phyloP scores from a whole-genome alignment of 768 basidiomycete genomes.

The Wakefieldia striispora region DNA sequence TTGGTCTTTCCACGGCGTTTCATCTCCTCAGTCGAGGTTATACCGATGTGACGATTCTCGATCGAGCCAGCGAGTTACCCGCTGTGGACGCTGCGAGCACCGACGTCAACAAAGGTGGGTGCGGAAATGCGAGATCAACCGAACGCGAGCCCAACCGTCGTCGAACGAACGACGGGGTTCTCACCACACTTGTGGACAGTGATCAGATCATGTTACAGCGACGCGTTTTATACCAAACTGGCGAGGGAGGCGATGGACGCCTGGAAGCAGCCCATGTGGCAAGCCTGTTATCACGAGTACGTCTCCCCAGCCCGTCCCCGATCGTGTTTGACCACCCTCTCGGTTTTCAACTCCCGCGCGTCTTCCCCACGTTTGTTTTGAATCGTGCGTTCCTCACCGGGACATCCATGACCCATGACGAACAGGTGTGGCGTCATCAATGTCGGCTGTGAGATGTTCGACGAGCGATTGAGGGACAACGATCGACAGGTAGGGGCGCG shows the following conservation, averaged over 20 bases:
- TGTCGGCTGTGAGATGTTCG: slow-evolving; percentile 37
- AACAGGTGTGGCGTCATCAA: slow-evolving; percentile 28
- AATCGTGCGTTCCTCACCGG: neutral
- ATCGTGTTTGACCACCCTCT: too few relatives aligned
- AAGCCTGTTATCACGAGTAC: slow-evolving; percentile 81
- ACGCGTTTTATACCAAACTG: slow-evolving; percentile 65
- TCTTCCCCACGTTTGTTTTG: too few relatives aligned
- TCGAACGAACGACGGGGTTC: neutral
- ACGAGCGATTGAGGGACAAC: slow-evolving; percentile 57
- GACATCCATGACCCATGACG: neutral
- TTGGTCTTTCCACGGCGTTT: slow-evolving; percentile 84
- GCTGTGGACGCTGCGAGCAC: slow-evolving; percentile 79
- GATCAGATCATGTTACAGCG: slow-evolving; percentile 71
- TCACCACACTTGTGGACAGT: slow-evolving; percentile 40
- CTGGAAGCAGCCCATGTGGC: slow-evolving; percentile 75
- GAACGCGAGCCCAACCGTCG: too few relatives aligned
- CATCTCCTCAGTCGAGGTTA: slow-evolving; percentile 73
- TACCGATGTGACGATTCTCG: slow-evolving; percentile 69
- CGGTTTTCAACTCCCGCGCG: too few relatives aligned
- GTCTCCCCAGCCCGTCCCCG: neutral
- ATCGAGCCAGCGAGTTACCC: slow-evolving; percentile 65
- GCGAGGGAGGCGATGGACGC: slow-evolving; percentile 72
- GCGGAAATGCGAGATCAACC: too few relatives aligned
- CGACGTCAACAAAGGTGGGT: slow-evolving; percentile 43
- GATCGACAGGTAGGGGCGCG: slow-evolving; percentile 57